These are phyloP conservation scores for Xylaria bambusicola DNA, from an alignment of 495 filamentous ascomycete genomes.

Conservation along the genomic window DNA sequence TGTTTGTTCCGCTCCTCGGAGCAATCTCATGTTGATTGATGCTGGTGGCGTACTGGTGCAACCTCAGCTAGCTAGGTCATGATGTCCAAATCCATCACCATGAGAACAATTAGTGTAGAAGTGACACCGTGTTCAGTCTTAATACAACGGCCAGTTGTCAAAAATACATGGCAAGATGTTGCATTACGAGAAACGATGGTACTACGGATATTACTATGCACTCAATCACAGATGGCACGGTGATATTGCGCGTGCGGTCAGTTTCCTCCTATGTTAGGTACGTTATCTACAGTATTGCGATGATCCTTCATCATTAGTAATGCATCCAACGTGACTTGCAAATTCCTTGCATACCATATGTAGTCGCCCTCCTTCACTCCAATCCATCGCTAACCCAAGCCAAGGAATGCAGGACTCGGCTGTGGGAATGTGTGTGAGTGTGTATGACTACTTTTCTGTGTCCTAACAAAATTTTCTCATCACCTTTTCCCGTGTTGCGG, in stretches of 20 bases:
- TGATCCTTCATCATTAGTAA: conserved; percentile 3
- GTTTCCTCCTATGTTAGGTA: not conserved
- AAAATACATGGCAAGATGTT: no score
- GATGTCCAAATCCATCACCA: not conserved
- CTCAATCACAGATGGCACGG: conserved; percentile 5
- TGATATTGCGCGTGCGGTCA: conserved; percentile 9
- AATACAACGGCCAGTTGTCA: not conserved
- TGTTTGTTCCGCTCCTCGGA: no score
- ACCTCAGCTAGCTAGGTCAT: no score
- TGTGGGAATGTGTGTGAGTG: not conserved
- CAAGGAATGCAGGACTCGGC: conserved; percentile 19
- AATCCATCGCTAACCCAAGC: not conserved
- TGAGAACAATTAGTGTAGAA: not conserved
- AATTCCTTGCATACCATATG: conserved; percentile 1
- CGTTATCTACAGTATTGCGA: no score
- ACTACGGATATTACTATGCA: not conserved
- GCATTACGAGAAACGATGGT: no score
- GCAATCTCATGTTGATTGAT: no score
- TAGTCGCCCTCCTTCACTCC: conserved; percentile 11
- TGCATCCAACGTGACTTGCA: conserved; percentile 6
- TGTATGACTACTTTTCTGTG: no score
- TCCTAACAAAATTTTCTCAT: no score
- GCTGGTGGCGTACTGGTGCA: no score
- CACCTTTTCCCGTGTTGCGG: no score
- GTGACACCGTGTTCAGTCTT: not conserved